Evolutionary conservation across 345 rosid genomes (phyloP).

Genomic region (Syzygium aromaticum): DNA sequence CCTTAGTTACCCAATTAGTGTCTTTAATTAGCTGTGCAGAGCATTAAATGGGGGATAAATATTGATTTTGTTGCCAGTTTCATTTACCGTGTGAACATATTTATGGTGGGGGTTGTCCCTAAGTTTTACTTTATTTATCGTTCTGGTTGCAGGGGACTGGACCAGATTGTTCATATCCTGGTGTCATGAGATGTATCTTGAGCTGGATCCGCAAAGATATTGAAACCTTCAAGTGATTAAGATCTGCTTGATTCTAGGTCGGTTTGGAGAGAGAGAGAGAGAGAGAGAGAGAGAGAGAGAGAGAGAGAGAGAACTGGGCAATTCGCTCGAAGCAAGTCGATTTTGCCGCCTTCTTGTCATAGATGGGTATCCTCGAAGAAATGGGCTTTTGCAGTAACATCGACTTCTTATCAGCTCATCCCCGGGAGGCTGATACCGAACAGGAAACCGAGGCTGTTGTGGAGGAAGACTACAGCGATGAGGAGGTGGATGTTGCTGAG

Average conservation of each 20-base stretch:
- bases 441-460: constrained; percentile 29
- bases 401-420: constrained; percentile 32
- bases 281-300: no score
- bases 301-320: neutral
- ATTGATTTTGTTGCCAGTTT: neutral
- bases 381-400: constrained; percentile 49
- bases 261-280: neutral
- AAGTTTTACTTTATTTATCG: neutral
- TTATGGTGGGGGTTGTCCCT: neutral
- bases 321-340: neutral
- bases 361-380: constrained; percentile 44
- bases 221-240: neutral
- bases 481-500: constrained; percentile 62
- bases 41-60: neutral
- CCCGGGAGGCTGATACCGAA: constrained; percentile 24
- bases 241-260: neutral
- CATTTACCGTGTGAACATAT: neutral
- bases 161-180: neutral
- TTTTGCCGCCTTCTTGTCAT: neutral
- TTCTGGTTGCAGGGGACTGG: neutral
- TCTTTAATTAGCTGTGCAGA: neutral
- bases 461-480: constrained; percentile 59
- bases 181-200: neutral
- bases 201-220: neutral
- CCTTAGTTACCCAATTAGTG: neutral